Conservation (phyloP, 2,329 filamentous ascomycete species). For the Aspergillus puulaauensis region DNA sequence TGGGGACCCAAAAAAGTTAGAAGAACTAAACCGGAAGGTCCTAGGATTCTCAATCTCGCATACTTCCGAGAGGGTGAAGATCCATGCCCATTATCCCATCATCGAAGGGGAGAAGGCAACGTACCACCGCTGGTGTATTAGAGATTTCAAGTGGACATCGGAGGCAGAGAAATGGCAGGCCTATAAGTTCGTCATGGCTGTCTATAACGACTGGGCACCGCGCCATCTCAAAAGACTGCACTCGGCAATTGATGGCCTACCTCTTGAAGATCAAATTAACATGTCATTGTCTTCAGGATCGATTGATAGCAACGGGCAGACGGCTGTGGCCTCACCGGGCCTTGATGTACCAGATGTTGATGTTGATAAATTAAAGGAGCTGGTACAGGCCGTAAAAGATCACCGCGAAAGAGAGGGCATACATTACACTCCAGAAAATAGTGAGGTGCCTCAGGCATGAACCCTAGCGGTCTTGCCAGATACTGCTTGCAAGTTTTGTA, state of each 20-base stretch:
- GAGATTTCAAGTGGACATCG: background rate
- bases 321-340: background rate
- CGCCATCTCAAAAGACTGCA: background rate
- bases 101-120: background rate
- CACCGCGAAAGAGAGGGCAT: background rate
- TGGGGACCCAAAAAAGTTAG: background rate
- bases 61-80: background rate
- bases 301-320: background rate
- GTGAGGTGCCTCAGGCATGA: background rate
- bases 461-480: background rate
- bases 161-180: background rate
- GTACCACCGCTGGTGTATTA: background rate
- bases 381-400: background rate
- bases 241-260: background rate
- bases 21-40: constrained; percentile 4
- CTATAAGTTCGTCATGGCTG: constrained; percentile 6
- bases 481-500: background rate
- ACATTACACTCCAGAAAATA: background rate
- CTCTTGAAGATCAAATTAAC: background rate
- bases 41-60: constrained; percentile 5
- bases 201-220: constrained; percentile 7
- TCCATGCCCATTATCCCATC: constrained; percentile 1
- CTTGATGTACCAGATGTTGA: background rate
- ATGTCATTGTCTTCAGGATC: background rate
- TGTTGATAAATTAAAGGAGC: background rate